Evolutionary conservation across 306 rosid genomes (phyloP), one percentile per base, ranked within the genome.

Genomic region (Sindora glabra): DNA sequence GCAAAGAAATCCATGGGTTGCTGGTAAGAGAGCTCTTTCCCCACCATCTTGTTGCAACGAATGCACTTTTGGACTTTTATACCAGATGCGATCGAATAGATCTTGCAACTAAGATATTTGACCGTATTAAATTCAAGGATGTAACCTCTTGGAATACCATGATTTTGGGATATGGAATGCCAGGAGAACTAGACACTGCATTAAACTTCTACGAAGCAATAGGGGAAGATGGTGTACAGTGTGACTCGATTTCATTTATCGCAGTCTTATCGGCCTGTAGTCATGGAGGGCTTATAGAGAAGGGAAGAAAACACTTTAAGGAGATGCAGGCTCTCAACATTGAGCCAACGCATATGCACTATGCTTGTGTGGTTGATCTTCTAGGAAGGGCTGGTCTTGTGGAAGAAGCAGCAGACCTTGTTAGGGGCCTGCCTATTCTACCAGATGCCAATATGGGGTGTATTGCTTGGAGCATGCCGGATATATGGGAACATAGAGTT

Each of bases 61-160:
- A 91, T 78, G 74, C 96, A 17, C 87, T 91, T 19, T 32, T 91
- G 71, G 97, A 87, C 77, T 71, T 91, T 33, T 91, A 91, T 46
- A 79, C 88, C 32, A 91, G 86, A 83, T 87, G 95, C 8, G 95
- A 92, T 39, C 82, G 77, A 71, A 87, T 87, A 32, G 89, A 83
- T n/a, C n/a, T n/a, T n/a, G n/a, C n/a, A n/a, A n/a, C n/a, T n/a
- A n/a, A n/a, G n/a, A n/a, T n/a, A n/a, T 91, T 91, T 42, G 71
- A 83, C 25, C 67, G 21, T 58, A 85, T 91, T 37, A 63, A 75
- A 48, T 44, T 51, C 69, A 87, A 75, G 73, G 92, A 91, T 63
- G 87, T 72, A 33, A 86, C 89, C 23, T 87, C 97, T 23, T 90
- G 97, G 97, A 90, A 90, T 83, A 85, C 95, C 14, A 90, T 90